Conservation (phyloP, 805 yeast species). For the Suhomyces pyralidae region DNA sequence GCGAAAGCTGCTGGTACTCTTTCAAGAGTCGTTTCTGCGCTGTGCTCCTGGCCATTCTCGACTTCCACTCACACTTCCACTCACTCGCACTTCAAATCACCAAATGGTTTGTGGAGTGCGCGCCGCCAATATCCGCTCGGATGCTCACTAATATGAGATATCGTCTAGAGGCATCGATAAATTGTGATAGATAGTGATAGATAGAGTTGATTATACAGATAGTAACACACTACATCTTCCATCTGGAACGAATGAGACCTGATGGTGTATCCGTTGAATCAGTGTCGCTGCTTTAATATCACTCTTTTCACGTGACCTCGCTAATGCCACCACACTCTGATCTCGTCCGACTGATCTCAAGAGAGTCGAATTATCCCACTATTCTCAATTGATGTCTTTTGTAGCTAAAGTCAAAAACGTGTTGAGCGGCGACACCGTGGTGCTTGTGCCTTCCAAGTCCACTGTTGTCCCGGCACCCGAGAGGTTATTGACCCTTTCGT, state of each 20-base stretch:
- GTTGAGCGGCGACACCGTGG: slow-evolving; percentile 66
- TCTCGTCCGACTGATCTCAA: neutral
- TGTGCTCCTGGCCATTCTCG: slow-evolving; percentile 36
- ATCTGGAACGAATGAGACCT: too few species aligned
- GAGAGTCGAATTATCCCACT: too few species aligned
- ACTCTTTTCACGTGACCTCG: neutral
- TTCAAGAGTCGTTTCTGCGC: slow-evolving; percentile 86
- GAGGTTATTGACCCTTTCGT: slow-evolving; percentile 60
- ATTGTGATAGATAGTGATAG: too few species aligned
- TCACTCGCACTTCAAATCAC: too few species aligned
- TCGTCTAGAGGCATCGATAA: too few species aligned
- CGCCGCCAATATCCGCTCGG: neutral
- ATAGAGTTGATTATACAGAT: too few species aligned
- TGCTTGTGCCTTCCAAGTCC: slow-evolving; percentile 49
- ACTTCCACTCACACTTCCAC: too few species aligned
- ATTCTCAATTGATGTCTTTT: slow-evolving; percentile 11
- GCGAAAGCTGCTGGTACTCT: slow-evolving; percentile 81
- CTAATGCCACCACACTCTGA: neutral
- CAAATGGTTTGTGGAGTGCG: neutral
- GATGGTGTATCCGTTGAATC: too few species aligned
- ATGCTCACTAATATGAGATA: neutral
- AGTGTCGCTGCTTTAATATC: too few species aligned
- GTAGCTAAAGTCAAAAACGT: slow-evolving; percentile 68
- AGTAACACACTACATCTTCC: too few species aligned
- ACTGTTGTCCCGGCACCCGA: slow-evolving; percentile 50